phyloP scores from a whole-genome alignment of 352 stramenopile genomes.

The Phytophthora palmivora region DNA sequence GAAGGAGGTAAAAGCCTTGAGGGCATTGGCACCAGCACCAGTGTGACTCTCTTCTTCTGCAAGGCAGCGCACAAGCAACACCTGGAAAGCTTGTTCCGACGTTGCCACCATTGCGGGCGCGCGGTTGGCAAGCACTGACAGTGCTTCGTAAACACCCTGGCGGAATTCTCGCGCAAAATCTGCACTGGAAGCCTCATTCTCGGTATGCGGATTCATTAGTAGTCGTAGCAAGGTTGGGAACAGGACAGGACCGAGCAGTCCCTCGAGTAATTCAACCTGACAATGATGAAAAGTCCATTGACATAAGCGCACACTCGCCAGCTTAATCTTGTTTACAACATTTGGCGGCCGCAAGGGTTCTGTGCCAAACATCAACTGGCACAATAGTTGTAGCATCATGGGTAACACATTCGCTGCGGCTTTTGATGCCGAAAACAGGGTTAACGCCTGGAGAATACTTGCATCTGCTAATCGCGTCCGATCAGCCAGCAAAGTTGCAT shows the following conservation, averaged over 20 bases:
- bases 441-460: constrained; percentile 65
- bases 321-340: constrained; percentile 66
- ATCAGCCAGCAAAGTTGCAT: constrained; percentile 53
- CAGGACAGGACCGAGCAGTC: constrained; percentile 71
- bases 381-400: constrained; percentile 74
- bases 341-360: constrained; percentile 54
- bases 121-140: constrained; percentile 54
- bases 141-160: constrained; percentile 67
- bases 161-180: constrained; percentile 63
- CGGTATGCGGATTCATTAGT: constrained; percentile 66
- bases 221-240: constrained; percentile 70
- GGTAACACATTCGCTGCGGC: constrained; percentile 64
- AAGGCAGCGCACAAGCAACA: constrained; percentile 72
- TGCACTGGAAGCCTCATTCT: constrained; percentile 51
- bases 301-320: constrained; percentile 65
- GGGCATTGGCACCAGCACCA: constrained; percentile 59
- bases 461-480: constrained; percentile 58
- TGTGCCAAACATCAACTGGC: constrained; percentile 78
- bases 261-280: constrained; percentile 44
- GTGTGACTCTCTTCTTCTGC: constrained; percentile 57
- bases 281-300: constrained; percentile 69
- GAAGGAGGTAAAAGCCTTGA: constrained; percentile 69
- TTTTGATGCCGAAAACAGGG: constrained; percentile 59
- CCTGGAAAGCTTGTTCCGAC: constrained; percentile 76
- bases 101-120: constrained; percentile 48